Percentiles rank a stretch among this genome's conserved stretches.
Evolutionary conservation across 768 basidiomycete species (phyloP).

Genomic region (Tulasnella sp.): DNA sequence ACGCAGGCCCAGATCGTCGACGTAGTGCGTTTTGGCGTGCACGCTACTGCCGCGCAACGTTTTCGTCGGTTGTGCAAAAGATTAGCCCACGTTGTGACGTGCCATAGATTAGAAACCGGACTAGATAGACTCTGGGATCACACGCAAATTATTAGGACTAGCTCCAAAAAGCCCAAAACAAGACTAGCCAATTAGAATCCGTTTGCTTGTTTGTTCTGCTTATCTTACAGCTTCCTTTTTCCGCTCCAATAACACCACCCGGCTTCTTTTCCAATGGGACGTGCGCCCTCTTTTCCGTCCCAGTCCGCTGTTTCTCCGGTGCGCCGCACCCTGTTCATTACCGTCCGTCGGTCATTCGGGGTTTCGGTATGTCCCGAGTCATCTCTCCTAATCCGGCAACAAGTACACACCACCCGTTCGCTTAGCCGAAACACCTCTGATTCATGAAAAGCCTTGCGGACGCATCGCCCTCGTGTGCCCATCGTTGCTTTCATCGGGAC

Average conservation of each 20-base stretch:
- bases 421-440: no score
- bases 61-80: background rate
- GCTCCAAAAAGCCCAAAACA: background rate
- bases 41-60: background rate
- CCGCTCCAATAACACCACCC: background rate
- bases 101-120: background rate
- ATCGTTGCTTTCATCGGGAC: no score
- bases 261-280: background rate
- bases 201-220: background rate
- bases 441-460: no score
- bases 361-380: background rate
- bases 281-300: background rate
- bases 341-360: background rate
- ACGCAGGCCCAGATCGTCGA: background rate
- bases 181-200: background rate
- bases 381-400: background rate
- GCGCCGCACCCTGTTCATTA: background rate
- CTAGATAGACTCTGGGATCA: constrained; percentile 2
- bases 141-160: background rate
- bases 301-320: background rate
- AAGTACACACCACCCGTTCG: no score
- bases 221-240: background rate
- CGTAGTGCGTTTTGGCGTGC: background rate
- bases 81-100: background rate
- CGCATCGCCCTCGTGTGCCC: no score